Evolutionary conservation across 192 early-diverging fungal species (phyloP), one percentile per base, ranked within the genome.

Genomic region (Rhizophagus sp.): DNA sequence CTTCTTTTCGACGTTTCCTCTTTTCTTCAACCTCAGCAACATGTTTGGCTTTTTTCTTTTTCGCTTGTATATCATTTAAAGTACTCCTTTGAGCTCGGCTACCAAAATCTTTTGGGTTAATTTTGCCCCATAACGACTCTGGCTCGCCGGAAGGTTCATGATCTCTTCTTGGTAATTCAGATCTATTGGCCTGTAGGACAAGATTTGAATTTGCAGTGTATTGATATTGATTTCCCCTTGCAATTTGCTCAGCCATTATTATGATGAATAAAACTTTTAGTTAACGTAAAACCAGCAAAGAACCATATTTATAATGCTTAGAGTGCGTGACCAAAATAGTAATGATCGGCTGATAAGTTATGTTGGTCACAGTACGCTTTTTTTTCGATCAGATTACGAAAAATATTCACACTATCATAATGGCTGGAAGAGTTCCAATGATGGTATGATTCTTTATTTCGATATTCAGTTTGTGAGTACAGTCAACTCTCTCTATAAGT

Each of bases 131-230:
- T 25, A 99, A 88, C 7, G 96, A 91, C 84, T 97, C 97, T 61
- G 95, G 91, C 80, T 99, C 97, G n/a, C 97, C 97, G 47, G 94
- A 96, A 22, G 96, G 96, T 81, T 99, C 96, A 79, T 96, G 90
- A 84, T 94, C 93, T 61, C 97, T 90, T 36, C 96, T 92, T 47
- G 93, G 91, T 66, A 92, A 85, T 22, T 88, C 88, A 65, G 92
- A 90, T 27, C 98, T 89, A 84, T 97, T 95, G 19, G 96, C 94
- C 50, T 96, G 94, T 36, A 98, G 91, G 5, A 99, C 98, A 76
- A 98, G 88, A 89, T 97, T 99, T n/a, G 96, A 92, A 84, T 95
- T 98, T 22, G 95, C 95, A 8, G 96, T 90, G 83, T 94, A 95
- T 81, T 93, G 92, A 84, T 94, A 95, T 81, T 92, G 91, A 82